phyloP scores from a whole-genome alignment of 1,139 yeast species.

The Scheffersomyces insectosa region DNA sequence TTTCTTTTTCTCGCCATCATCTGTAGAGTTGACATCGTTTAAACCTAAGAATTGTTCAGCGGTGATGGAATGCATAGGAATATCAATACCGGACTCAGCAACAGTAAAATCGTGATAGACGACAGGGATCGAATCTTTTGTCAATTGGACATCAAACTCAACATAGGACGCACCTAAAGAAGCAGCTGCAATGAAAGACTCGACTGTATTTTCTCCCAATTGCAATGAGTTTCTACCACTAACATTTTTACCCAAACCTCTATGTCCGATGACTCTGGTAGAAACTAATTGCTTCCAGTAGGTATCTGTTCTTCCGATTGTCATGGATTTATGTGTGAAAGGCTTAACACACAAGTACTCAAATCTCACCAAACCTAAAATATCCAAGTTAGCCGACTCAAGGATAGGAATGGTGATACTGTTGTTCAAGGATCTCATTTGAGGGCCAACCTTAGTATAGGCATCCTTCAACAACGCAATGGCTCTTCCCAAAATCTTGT shows the following conservation, averaged over 20 bases:
- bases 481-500: conserved; percentile 77
- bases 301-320: conserved; percentile 69
- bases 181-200: conserved; percentile 95
- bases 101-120: conserved; percentile 94
- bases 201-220: conserved; percentile 94
- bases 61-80: conserved; percentile 92
- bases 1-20: conserved; percentile 8
- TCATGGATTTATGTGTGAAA: conserved; percentile 71
- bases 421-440: conserved; percentile 68
- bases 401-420: conserved; percentile 76
- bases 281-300: conserved; percentile 92
- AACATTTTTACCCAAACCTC: conserved; percentile 90
- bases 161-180: conserved; percentile 91
- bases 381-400: conserved; percentile 68
- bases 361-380: conserved; percentile 75
- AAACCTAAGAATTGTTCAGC: conserved; percentile 83
- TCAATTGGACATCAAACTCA: conserved; percentile 94
- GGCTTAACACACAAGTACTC: conserved; percentile 75
- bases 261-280: conserved; percentile 92
- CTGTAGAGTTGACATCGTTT: conserved; percentile 30
- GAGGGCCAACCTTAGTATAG: conserved; percentile 68
- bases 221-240: conserved; percentile 76
- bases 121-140: conserved; percentile 92
- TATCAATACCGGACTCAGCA: conserved; percentile 94
- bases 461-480: conserved; percentile 70